Evolutionary conservation across 805 yeast species (phyloP), one percentile per base, ranked within the genome.

Genomic region (Candida orba): DNA sequence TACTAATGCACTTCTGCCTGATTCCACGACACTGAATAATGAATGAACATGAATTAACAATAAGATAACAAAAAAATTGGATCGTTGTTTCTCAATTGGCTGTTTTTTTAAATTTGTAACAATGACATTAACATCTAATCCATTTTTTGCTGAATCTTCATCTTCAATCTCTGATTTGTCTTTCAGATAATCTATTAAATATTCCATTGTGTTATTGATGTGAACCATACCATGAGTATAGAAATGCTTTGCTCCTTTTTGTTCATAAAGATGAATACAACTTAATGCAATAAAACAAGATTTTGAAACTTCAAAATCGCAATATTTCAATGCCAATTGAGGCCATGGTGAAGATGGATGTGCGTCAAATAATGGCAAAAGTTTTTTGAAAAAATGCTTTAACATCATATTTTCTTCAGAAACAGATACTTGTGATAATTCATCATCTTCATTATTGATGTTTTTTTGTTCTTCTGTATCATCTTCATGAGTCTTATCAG

Each of bases 291-390:
- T 68, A 50, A 77, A 76, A 47, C 82, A 77, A 47, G 78, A 72
- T 43, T 78, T 64, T 1, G 81, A 81, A 37, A 77, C 68, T 49
- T 76, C 78, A 49, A 73, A 69, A 51, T 76, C 79, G 50, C 81
- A 76, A 52, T 76, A 76, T 41, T 71, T 69, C 47, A 77, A 60
- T 36, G 79, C 79, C 44, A 77, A 56, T 45, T 75, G 76, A 0
- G 82, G 82, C 81, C 81, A 75, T 4, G 81, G 81, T 1, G 79
- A 65, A 35, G 73, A 72, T 0, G 81, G 82, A 52, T 77, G 81
- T 0, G 79, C 79, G 59, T 77, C 82, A 30, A 76, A 56, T 34
- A 76, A 52, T 2, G 78, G 79, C 6, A 77, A 57, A 32, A 77
- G 60, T 46, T 73, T 71, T 49, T 73, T 71, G 56, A 76, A 77